Percentiles rank a stretch among this genome's conserved stretches.
Conservation (phyloP, 805 yeast species). For the Cyberlindnera mycetangii region DNA sequence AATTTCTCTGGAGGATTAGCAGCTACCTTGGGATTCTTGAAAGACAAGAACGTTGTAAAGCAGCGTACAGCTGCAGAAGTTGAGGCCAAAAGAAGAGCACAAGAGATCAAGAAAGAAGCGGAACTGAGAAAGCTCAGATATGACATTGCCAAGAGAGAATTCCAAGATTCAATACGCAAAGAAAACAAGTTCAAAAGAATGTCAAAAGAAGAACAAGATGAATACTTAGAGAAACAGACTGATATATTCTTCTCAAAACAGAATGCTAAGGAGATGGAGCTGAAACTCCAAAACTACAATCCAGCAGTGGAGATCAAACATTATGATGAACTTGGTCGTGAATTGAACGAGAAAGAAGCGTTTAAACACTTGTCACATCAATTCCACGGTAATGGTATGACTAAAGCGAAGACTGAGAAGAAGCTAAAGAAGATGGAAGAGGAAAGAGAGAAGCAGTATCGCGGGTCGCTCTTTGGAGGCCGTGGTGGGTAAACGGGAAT, state of each 20-base stretch:
- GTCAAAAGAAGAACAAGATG: slow-evolving; percentile 42
- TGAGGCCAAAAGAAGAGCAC: slow-evolving; percentile 9
- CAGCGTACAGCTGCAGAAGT: slow-evolving; percentile 12
- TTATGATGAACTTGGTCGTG: slow-evolving; percentile 50
- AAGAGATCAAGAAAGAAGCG: slow-evolving; percentile 15
- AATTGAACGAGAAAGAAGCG: slow-evolving; percentile 51
- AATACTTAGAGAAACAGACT: slow-evolving; percentile 30
- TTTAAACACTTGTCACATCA: slow-evolving; percentile 58
- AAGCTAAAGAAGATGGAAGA: slow-evolving; percentile 21
- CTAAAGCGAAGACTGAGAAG: slow-evolving; percentile 24
- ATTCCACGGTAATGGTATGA: slow-evolving; percentile 48
- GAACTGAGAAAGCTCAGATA: slow-evolving; percentile 15
- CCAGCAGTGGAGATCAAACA: slow-evolving; percentile 50
- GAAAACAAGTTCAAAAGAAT: slow-evolving; percentile 25
- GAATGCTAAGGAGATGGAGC: slow-evolving; percentile 10
- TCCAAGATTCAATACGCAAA: slow-evolving; percentile 13
- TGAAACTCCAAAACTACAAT: slow-evolving; percentile 32
- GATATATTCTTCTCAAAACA: slow-evolving; percentile 5
- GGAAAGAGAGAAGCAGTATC: slow-evolving; percentile 12
- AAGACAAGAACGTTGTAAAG: slow-evolving; percentile 20
- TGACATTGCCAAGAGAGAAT: slow-evolving; percentile 18
- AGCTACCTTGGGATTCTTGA: slow-evolving; percentile 22
- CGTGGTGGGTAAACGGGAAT: too few relatives aligned
- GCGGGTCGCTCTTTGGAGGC: slow-evolving; percentile 2
- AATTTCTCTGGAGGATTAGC: slow-evolving; percentile 26